Evolutionary conservation across 2,329 filamentous ascomycete species (phyloP), one percentile per base, ranked within the genome.

Genomic region (Colletotrichum gloeosporioides): DNA sequence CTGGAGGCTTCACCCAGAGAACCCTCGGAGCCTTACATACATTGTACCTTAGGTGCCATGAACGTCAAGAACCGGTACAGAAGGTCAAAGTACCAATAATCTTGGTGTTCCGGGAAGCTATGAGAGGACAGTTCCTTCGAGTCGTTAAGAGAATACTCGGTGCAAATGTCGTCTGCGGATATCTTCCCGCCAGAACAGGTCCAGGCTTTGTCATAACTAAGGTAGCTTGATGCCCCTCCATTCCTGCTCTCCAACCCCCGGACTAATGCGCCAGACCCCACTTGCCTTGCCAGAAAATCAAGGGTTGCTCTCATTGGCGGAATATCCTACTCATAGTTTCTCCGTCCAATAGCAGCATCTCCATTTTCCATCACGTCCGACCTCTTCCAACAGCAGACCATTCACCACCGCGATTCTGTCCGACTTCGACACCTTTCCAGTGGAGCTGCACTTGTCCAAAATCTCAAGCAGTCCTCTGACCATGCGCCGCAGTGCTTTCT

Each of bases 271-370:
- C 25, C 12, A 53, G 25, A 49, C 64, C 57, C 73, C 69, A 73
- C 69, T 53, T 64, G n/a, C 69, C 57, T 59, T n/a, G 15, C 64
- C 32, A 69, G 27, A 68, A 61, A n/a, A 9, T 7, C 0, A 12
- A 29, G 4, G 6, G 1, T 13, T 6, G 5, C 13, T 59, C 13
- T 25, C 16, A 75, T 77, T 77, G 75, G 75, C 13, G 75, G 75
- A 77, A 77, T 4, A 75, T 70, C n/a, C 55, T 16, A 6, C 25
- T 39, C 7, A 10, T 15, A 63, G 7, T 75, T 77, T 66, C 36
- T 75, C 75, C 75, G 75, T 75, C 72, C 75, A 77, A 67, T 75
- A 27, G 13, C 3, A 6, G 27, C 18, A 61, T 36, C 55, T 36
- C 70, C 57, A 69, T 64, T 39, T 64, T 73, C 57, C 73, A 69